These are phyloP conservation scores for Penicillium roqueforti DNA, from an alignment of 495 filamentous ascomycete species.

Conservation along the genomic window DNA sequence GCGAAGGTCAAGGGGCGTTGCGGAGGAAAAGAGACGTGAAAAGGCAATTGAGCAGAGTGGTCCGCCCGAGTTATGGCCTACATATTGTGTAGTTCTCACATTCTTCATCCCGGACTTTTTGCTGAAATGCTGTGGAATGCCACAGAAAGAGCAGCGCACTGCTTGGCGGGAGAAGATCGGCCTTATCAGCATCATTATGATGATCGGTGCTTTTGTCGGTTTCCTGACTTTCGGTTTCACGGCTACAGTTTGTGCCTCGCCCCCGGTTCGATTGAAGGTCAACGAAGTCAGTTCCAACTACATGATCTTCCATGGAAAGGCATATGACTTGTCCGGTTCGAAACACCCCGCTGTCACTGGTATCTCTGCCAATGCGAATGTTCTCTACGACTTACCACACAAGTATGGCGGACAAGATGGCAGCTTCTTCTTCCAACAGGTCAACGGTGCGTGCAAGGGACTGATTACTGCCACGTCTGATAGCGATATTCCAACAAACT, in stretches of 20 bases:
- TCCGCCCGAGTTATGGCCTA: slow-evolving; percentile 87
- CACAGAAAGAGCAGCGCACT: slow-evolving; percentile 79
- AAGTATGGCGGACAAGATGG: slow-evolving; percentile 84
- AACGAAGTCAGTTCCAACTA: slow-evolving; percentile 77
- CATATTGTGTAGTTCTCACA: slow-evolving; percentile 89
- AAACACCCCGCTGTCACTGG: slow-evolving; percentile 72
- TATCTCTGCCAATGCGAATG: slow-evolving; percentile 65
- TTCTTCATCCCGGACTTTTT: slow-evolving; percentile 92
- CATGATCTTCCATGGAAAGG: slow-evolving; percentile 93
- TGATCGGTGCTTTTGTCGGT: slow-evolving; percentile 86
- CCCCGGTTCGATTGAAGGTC: slow-evolving; percentile 64
- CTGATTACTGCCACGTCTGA: slow-evolving; percentile 66
- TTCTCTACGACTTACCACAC: slow-evolving; percentile 77
- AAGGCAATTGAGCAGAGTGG: slow-evolving; percentile 65
- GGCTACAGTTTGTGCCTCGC: slow-evolving; percentile 71
- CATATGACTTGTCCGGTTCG: slow-evolving; percentile 74
- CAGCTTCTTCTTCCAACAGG: slow-evolving; percentile 97
- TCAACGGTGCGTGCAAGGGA: slow-evolving; percentile 95
- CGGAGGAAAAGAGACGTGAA: slow-evolving; percentile 58
- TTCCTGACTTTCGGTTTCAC: slow-evolving; percentile 98
- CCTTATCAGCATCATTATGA: slow-evolving; percentile 83
- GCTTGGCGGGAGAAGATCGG: slow-evolving; percentile 99
- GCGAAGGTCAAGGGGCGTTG: slow-evolving; percentile 43
- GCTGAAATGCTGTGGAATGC: slow-evolving; percentile 79
- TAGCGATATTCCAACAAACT: slow-evolving; percentile 77